phyloP scores from a whole-genome alignment of 257 asterid species.

The Plantago ovata region DNA sequence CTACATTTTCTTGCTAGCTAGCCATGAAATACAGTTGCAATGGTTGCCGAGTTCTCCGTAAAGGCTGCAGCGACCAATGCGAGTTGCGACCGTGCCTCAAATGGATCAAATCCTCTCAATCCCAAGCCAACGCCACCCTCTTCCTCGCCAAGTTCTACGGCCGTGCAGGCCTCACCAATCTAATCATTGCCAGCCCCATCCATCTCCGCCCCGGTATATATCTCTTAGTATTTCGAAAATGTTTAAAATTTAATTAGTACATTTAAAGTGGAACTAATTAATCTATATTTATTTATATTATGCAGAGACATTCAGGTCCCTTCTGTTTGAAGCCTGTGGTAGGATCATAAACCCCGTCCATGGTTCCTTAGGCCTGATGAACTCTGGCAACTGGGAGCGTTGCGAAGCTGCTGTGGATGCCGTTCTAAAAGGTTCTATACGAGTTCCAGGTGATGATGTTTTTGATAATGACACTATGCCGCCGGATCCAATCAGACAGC shows the following conservation, averaged over 20 bases:
- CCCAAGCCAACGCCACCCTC: conserved; percentile 79
- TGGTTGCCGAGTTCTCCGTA: conserved; percentile 82
- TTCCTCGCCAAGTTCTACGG: conserved; percentile 86
- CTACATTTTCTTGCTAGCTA: background rate
- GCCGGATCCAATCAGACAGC: background rate
- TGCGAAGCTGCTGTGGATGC: conserved; percentile 75
- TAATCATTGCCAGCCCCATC: conserved; percentile 53
- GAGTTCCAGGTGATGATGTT: conserved; percentile 20
- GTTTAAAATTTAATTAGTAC: background rate
- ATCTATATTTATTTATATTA: background rate
- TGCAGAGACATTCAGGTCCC: conserved; percentile 56
- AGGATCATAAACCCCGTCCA: conserved; percentile 66
- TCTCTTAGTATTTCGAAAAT: too few species aligned
- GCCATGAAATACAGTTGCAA: conserved; percentile 68
- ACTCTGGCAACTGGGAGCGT: conserved; percentile 61
- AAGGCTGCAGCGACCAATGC: conserved; percentile 69
- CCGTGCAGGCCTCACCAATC: conserved; percentile 84
- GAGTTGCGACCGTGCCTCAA: conserved; percentile 55
- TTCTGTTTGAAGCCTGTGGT: conserved; percentile 85
- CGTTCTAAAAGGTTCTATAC: conserved; percentile 50
- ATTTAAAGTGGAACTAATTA: background rate
- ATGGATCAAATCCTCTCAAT: conserved; percentile 62
- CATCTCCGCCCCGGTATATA: conserved; percentile 62
- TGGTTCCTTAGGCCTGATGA: conserved; percentile 68
- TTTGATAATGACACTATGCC: conserved; percentile 11